Base-by-base conservation (phyloP, 306 rosid species). In the Quercus suber region DNA sequence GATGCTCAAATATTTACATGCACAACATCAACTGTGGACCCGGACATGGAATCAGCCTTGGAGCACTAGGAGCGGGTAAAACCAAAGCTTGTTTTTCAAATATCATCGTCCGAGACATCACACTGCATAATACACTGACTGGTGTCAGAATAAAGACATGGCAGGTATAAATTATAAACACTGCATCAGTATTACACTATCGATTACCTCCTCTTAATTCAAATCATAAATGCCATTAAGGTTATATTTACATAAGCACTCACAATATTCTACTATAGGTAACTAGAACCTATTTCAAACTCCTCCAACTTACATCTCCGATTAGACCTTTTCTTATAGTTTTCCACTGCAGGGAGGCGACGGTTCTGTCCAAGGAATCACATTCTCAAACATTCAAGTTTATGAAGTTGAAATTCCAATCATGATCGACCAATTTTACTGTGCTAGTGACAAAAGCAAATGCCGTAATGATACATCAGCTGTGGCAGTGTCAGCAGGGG, bases 131-230 rank as follows among this genome's bases (percentile, higher is more conserved):
- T 55, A 91, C 92, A n/a, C 52, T 88, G 17, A 88, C 90, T 1
- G 98, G 92, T 18, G 93, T 92, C 2, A 81, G 97, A 89, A 94
- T 94, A 4, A 94, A 92, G 82, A 92, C 98, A 55, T 89, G 97
- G 97, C 97, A 89, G 98, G 97, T 83, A 88, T 8, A 43, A 15
- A 30, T 20, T 85, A 86, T 8, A 43, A 15, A 30, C 21, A 60
- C 52, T 1, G 4, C 19, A 18, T 68, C 45, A 41, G 45, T 8
- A 8, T 27, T 25, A 64, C 11, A 6, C 14, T 55, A 49, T 20
- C 30, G 12, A 41, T 33, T 5, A 10, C 53, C 12, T 59, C 67
- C 33, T 11, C n/a, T n/a, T 30, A 17, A 64, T 64, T 64, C 14
- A 49, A 25, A 49, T 23, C 30, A 71, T n/a, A 21, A 13, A 51